Evolutionary conservation across 352 stramenopile genomes (phyloP), one percentile per base, ranked within the genome.

Genomic region (Globisporangium uncinulatum): DNA sequence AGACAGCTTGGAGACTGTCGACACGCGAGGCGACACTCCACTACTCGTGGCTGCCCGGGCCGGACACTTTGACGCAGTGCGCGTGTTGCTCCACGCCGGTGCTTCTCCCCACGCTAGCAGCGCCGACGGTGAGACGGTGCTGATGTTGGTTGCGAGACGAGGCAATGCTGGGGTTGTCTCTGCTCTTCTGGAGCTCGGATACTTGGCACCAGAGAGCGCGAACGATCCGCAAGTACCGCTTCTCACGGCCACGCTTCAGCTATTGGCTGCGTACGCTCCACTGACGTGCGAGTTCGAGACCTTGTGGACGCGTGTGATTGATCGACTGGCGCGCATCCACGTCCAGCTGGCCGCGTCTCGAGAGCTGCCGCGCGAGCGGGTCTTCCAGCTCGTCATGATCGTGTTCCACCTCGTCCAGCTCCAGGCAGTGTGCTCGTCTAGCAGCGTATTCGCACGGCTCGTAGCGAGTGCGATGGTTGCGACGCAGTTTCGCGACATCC

Each of bases 371-470:
- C 46, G 31, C 21, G 46, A 51, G 46, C 14, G n/a, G n/a, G 14
- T 46, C 42, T 46, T 46, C 17, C 42, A 46, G 42, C 42, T 46
- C 42, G 42, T 24, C 51, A 57, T 57, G 51, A 0, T 57, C 51
- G 21, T 57, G 17, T 39, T 50, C 19, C 34, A 43, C 13, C 15
- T 49, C 21, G 29, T 57, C 41, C 41, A 24, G 14, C 6, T 57
- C 6, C 3, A 39, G 11, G 14, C 21, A 9, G 21, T 13, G 20
- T 57, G 51, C 24, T 29, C 51, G 8, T 13, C 36, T 13, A 11
- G 15, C 4, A 57, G 39, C 37, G n/a, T 57, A 7, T 39, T 49
- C 21, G 24, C 21, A 2, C 51, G 51, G 2, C 51, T 57, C 21
- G 39, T 49, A 7, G 51, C 51, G 20, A 50, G 51, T 8, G 6